These are phyloP conservation scores for Plasmopara viticola DNA, from an alignment of 352 stramenopile genomes.

Conservation along the genomic window DNA sequence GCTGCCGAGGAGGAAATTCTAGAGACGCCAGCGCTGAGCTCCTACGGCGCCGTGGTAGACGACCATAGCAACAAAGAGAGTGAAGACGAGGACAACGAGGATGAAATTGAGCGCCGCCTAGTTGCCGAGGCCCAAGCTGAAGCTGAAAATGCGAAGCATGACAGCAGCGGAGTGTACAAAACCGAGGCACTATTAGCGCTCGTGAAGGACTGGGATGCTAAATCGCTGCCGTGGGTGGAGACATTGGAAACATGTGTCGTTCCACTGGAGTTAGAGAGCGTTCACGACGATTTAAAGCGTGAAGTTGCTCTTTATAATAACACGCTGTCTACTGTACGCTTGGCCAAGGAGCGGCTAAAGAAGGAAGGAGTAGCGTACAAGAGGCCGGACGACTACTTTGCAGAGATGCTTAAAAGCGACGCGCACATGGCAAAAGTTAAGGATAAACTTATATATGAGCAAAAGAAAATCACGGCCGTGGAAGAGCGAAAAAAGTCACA, in stretches of 20 bases:
- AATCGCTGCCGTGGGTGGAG: conserved; percentile 66
- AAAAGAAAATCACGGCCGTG: conserved; percentile 98
- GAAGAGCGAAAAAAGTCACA: conserved; percentile 96
- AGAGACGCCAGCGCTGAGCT: conserved; percentile 70
- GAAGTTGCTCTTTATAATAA: conserved; percentile 98
- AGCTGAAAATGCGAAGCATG: conserved; percentile 28
- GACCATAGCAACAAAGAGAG: conserved; percentile 23
- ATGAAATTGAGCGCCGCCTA: conserved; percentile 66
- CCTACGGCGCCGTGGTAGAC: conserved; percentile 13
- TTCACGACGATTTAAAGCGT: conserved; percentile 85
- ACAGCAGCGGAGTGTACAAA: conserved; percentile 69
- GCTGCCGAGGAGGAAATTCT: conserved; percentile 79
- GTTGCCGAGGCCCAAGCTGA: conserved; percentile 63
- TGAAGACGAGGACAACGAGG: conserved; percentile 46
- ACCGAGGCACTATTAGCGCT: conserved; percentile 56
- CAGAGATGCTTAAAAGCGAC: conserved; percentile 99
- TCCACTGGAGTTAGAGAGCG: conserved; percentile 59
- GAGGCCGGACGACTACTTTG: conserved; percentile 96
- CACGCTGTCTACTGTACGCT: conserved; percentile 55
- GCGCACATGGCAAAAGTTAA: conserved; percentile 94
- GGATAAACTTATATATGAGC: conserved; percentile 98
- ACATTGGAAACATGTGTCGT: conserved; percentile 66
- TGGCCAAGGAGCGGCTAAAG: conserved; percentile 67
- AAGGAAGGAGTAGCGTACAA: conserved; percentile 86
- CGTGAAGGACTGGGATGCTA: conserved; percentile 48